phyloP scores from a whole-genome alignment of 371 early-diverging fungal genomes.

The Rhizopus delemar region DNA sequence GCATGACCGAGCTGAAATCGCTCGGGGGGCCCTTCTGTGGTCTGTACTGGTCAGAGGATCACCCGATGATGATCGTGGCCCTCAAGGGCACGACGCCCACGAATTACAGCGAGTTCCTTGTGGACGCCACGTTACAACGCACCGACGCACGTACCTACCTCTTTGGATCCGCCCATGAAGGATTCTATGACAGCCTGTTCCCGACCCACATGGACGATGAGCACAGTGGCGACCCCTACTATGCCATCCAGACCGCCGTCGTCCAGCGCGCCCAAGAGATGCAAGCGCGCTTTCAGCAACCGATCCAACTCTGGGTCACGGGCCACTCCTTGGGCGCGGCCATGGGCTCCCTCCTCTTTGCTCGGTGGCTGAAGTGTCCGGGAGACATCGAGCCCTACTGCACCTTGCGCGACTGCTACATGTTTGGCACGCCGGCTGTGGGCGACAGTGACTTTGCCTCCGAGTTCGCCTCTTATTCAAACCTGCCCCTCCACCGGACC shows the following conservation, averaged over 20 bases:
- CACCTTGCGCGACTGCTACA: constrained; percentile 45
- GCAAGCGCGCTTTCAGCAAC: constrained; percentile 22
- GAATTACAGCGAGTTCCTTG: constrained; percentile 47
- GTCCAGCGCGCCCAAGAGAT: constrained; percentile 32
- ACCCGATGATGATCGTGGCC: constrained; percentile 44
- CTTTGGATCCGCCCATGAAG: constrained; percentile 46
- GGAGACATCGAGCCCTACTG: constrained; percentile 30
- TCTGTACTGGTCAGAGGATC: constrained; percentile 25
- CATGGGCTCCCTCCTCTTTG: constrained; percentile 47
- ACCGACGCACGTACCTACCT: constrained; percentile 38
- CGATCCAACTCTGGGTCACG: constrained; percentile 53
- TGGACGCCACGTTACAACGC: constrained; percentile 43
- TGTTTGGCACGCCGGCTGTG: constrained; percentile 46
- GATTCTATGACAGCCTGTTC: constrained; percentile 45
- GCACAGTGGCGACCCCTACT: constrained; percentile 46
- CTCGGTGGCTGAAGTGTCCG: constrained; percentile 45
- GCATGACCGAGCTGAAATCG: constrained; percentile 53
- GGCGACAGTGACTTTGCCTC: constrained; percentile 52
- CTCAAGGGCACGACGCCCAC: constrained; percentile 52
- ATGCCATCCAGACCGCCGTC: constrained; percentile 42
- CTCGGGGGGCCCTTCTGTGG: constrained; percentile 55
- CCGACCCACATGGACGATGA: constrained; percentile 14
- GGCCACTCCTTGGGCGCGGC: constrained; percentile 60
- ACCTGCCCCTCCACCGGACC: constrained; percentile 20
- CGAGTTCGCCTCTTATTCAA: constrained; percentile 34